Percentiles rank a stretch among this genome's conserved stretches.
phyloP scores from a whole-genome alignment of 1,284 basidiomycete species.

The Coniferiporia sulphurascens region DNA sequence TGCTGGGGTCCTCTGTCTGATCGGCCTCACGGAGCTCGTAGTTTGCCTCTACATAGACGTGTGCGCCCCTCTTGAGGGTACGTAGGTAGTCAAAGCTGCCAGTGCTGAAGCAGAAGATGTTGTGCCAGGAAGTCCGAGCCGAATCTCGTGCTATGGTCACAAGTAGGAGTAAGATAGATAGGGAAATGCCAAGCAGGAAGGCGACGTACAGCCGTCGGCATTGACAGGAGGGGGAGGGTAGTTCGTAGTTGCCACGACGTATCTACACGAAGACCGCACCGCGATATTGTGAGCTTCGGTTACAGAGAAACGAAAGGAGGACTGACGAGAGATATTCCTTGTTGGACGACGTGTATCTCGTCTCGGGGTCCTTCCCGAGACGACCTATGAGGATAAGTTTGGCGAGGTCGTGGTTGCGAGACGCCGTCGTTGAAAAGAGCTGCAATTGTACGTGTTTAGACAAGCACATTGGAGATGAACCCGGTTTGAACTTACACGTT shows the following conservation, averaged over 20 bases:
- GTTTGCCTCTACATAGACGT: conserved; percentile 71
- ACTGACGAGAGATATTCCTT: conserved; percentile 73
- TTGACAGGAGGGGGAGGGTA: conserved; percentile 51
- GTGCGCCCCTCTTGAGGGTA: conserved; percentile 59
- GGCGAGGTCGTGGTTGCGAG: conserved; percentile 55
- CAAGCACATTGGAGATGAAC: background rate
- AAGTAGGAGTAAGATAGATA: conserved; percentile 7
- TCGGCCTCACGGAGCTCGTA: conserved; percentile 72
- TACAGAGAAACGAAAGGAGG: background rate
- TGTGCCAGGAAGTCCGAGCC: conserved; percentile 65
- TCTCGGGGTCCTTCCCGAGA: conserved; percentile 65
- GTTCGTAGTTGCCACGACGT: conserved; percentile 64
- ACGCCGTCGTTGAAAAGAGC: conserved; percentile 63
- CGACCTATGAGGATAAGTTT: conserved; percentile 75
- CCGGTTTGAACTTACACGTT: conserved; percentile 5
- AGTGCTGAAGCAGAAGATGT: conserved; percentile 64
- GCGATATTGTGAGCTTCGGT: background rate
- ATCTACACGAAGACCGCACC: conserved; percentile 35
- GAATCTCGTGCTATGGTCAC: conserved; percentile 44
- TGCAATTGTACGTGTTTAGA: conserved; percentile 27
- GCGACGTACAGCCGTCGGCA: conserved; percentile 53
- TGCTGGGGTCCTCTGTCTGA: conserved; percentile 51
- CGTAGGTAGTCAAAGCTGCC: conserved; percentile 54
- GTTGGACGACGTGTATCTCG: conserved; percentile 61
- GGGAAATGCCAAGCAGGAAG: conserved; percentile 2